phyloP scores from a whole-genome alignment of 768 basidiomycete genomes.

The Tulasnella sp. region DNA sequence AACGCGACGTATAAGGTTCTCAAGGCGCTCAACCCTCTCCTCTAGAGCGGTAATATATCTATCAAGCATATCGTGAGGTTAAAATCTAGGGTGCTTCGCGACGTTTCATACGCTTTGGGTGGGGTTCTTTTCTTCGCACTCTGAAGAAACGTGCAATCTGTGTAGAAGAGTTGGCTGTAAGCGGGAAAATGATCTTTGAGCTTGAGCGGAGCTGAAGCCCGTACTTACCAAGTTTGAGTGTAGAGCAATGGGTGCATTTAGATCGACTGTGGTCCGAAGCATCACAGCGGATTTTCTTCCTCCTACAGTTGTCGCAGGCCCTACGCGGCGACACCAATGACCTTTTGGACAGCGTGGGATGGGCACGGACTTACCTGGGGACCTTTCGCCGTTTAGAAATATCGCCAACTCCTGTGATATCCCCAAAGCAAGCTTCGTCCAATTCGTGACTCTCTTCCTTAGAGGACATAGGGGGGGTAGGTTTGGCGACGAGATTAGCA shows the following conservation, averaged over 20 bases:
- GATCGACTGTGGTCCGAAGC: constrained; percentile 1
- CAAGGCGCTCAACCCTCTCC: constrained; percentile 39
- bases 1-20: constrained; percentile 36
- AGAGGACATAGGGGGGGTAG: no score
- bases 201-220: constrained; percentile 16
- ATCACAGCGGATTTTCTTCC: constrained; percentile 57
- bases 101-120: constrained; percentile 45
- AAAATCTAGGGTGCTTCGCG: background rate
- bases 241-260: constrained; percentile 14
- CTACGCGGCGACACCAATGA: no score
- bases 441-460: no score
- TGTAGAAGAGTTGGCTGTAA: constrained; percentile 5
- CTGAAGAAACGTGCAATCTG: constrained; percentile 44
- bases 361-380: no score
- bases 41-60: constrained; percentile 45
- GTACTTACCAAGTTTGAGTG: constrained; percentile 41
- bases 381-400: no score
- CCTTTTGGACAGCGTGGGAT: no score
- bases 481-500: no score
- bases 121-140: constrained; percentile 42
- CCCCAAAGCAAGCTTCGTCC: no score
- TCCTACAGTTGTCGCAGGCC: constrained; percentile 71
- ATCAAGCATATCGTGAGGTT: constrained; percentile 15
- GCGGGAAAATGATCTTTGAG: constrained; percentile 23
- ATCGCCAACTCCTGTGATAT: no score